Conservation (phyloP, 371 early-diverging fungal genomes). For the Globomyces sp. region DNA sequence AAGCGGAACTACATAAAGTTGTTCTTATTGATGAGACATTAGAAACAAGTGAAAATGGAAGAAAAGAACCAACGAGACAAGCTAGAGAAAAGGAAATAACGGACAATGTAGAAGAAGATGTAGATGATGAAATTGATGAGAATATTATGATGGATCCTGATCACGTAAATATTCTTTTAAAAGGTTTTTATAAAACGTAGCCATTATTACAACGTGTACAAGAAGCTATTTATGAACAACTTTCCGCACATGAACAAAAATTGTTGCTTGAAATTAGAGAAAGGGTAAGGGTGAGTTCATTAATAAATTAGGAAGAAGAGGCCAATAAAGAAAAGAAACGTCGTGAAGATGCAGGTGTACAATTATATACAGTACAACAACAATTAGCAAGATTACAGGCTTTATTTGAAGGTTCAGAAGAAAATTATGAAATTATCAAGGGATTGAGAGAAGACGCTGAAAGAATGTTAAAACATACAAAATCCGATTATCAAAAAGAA, state of each 20-base stretch:
- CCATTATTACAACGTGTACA: slow-evolving; percentile 55
- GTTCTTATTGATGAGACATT: neutral
- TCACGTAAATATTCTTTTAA: slow-evolving; percentile 24
- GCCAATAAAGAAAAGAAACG: slow-evolving; percentile 33
- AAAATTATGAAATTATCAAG: slow-evolving; percentile 40
- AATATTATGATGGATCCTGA: slow-evolving; percentile 45
- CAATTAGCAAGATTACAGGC: slow-evolving; percentile 53
- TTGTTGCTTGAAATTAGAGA: slow-evolving; percentile 47
- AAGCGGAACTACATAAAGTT: neutral
- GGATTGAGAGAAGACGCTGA: slow-evolving; percentile 49
- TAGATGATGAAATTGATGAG: slow-evolving; percentile 4
- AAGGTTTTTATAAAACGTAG: slow-evolving; percentile 21
- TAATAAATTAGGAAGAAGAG: slow-evolving; percentile 40
- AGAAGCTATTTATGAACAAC: slow-evolving; percentile 48
- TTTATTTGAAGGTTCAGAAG: slow-evolving; percentile 44
- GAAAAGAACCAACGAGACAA: neutral
- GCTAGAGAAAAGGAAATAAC: neutral
- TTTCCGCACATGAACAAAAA: slow-evolving; percentile 36
- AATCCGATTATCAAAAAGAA: slow-evolving; percentile 40
- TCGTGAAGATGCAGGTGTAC: slow-evolving; percentile 55
- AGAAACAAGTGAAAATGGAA: neutral
- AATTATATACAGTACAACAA: slow-evolving; percentile 54
- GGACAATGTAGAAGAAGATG: neutral
- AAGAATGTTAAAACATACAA: slow-evolving; percentile 31
- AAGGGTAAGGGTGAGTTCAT: slow-evolving; percentile 26